These are phyloP conservation scores for Petunia hybrid DNA, from an alignment of 305 asterid genomes.

Conservation along the genomic window DNA sequence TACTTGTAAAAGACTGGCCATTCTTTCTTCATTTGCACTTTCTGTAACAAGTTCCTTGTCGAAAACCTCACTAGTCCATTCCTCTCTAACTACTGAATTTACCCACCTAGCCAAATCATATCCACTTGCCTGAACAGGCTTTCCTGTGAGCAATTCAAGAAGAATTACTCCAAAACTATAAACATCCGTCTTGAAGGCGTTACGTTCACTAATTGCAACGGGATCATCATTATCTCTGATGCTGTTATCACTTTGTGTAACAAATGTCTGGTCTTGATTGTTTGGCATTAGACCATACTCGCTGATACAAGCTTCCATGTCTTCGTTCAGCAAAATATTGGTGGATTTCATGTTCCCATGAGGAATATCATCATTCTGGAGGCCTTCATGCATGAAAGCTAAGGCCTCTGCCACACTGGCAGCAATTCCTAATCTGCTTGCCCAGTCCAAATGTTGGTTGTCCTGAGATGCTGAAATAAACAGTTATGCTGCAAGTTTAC, in stretches of 20 bases:
- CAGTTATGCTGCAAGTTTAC: not conserved
- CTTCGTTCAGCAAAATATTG: slow-evolving; percentile 59
- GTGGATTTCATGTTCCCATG: slow-evolving; percentile 83
- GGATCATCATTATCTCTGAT: slow-evolving; percentile 34
- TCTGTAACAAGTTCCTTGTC: slow-evolving; percentile 56
- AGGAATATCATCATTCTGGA: slow-evolving; percentile 55
- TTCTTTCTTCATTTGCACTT: slow-evolving; percentile 68
- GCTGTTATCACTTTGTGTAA: slow-evolving; percentile 34
- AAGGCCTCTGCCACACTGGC: slow-evolving; percentile 55
- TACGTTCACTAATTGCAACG: not conserved
- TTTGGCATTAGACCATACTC: slow-evolving; percentile 70
- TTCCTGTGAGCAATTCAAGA: slow-evolving; percentile 77
- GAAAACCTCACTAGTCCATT: slow-evolving; percentile 82
- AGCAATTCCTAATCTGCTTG: slow-evolving; percentile 60
- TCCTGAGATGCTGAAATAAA: slow-evolving; percentile 54
- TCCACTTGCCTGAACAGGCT: slow-evolving; percentile 58
- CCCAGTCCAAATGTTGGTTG: slow-evolving; percentile 56
- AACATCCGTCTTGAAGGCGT: slow-evolving; percentile 51
- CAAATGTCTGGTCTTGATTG: slow-evolving; percentile 43
- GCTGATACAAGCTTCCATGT: slow-evolving; percentile 66
- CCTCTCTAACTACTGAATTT: slow-evolving; percentile 65
- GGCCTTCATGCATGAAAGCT: slow-evolving; percentile 68
- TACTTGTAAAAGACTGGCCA: slow-evolving; percentile 69
- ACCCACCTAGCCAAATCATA: slow-evolving; percentile 75
- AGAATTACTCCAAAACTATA: slow-evolving; percentile 64